A percentile compares a stretch with the other conserved stretches of the same genome.
These are phyloP conservation scores for Solanum acaule DNA, from an alignment of 257 asterid species.

Conservation along the genomic window DNA sequence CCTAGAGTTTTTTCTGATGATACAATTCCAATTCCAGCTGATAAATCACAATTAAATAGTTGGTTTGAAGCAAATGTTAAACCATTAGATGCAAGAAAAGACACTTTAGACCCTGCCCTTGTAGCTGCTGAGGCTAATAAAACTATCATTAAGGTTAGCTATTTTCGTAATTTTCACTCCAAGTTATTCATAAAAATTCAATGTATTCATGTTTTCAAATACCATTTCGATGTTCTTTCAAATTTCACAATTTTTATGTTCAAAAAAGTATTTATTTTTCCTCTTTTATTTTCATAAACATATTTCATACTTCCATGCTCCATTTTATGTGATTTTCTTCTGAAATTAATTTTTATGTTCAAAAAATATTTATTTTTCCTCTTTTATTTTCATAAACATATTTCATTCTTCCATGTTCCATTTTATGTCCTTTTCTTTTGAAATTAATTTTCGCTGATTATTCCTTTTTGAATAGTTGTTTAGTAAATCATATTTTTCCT, in stretches of 20 bases:
- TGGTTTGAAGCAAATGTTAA: slow-evolving; percentile 43
- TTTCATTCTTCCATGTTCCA: not conserved
- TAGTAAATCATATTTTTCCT: not conserved
- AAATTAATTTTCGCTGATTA: not conserved
- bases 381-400: not conserved
- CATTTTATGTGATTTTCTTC: not conserved
- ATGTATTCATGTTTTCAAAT: not conserved
- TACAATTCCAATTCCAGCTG: slow-evolving; percentile 27
- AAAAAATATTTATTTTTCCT: not conserved
- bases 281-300: not conserved
- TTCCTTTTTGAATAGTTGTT: not conserved
- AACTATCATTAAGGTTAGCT: slow-evolving; percentile 24
- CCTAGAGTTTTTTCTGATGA: slow-evolving; percentile 11
- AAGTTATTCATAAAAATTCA: not conserved
- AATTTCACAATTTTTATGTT: not conserved
- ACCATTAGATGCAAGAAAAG: not conserved
- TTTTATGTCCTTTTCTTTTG: not conserved
- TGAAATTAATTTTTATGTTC: not conserved
- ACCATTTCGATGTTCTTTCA: not conserved
- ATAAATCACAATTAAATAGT: slow-evolving; percentile 5
- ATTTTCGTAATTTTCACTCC: not conserved
- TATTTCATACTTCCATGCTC: not conserved
- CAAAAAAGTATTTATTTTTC: not conserved
- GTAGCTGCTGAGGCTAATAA: slow-evolving; percentile 20
- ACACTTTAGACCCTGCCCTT: slow-evolving; percentile 12